These are phyloP conservation scores for Mortierella sp. DNA, from an alignment of 371 early-diverging fungal genomes.

Conservation along the genomic window DNA sequence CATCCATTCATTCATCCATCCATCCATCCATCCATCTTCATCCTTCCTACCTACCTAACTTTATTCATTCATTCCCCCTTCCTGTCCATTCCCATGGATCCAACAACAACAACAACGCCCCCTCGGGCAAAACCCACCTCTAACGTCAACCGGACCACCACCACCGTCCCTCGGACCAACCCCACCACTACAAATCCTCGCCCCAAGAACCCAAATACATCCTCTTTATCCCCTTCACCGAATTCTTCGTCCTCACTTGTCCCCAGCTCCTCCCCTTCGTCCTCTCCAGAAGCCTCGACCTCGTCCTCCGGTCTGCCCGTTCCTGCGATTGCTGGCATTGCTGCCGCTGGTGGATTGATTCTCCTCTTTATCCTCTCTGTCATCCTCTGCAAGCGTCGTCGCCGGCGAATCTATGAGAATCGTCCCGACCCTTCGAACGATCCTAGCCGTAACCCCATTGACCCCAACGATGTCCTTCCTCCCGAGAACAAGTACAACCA, in stretches of 20 bases:
- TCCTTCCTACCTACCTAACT: background rate
- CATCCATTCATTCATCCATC: background rate
- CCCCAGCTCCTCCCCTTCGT: constrained; percentile 4
- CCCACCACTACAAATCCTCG: too few species aligned
- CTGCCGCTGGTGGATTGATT: constrained; percentile 29
- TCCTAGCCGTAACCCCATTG: constrained; percentile 44
- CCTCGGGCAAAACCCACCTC: background rate
- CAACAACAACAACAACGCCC: constrained; percentile 2
- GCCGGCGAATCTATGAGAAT: constrained; percentile 19
- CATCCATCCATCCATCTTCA: background rate
- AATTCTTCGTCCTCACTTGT: background rate
- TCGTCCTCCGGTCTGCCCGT: constrained; percentile 17
- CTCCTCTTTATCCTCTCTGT: constrained; percentile 34
- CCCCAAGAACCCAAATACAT: background rate
- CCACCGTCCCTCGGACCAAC: too few species aligned
- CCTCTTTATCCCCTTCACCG: background rate
- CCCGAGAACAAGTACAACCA: constrained; percentile 24
- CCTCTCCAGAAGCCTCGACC: background rate
- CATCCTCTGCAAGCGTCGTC: constrained; percentile 33
- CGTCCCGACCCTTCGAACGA: constrained; percentile 16
- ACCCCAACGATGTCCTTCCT: constrained; percentile 41
- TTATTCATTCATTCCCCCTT: constrained; percentile 13
- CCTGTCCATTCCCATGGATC: constrained; percentile 8
- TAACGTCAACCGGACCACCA: background rate
- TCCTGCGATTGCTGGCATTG: constrained; percentile 39